Conservation (phyloP, 192 early-diverging fungal genomes). For the Kappamyces sp. region DNA sequence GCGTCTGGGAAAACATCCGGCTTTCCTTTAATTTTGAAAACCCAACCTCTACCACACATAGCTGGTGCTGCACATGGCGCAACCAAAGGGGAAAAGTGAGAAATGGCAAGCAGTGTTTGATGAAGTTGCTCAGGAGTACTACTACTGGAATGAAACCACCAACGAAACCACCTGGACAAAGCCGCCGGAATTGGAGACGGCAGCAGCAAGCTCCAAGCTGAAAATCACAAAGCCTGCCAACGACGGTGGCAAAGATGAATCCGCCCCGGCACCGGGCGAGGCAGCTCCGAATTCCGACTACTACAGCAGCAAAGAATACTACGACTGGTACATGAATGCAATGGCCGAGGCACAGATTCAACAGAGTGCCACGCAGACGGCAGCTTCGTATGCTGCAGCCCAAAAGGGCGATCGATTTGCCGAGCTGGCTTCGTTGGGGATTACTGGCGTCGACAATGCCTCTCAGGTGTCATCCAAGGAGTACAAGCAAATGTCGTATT, state of each 20-base stretch:
- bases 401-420: no score
- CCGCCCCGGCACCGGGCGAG: not conserved
- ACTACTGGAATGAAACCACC: constrained; percentile 47
- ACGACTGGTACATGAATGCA: constrained; percentile 13
- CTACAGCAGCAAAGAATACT: constrained; percentile 10
- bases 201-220: not conserved
- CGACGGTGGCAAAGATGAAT: not conserved
- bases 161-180: constrained; percentile 45
- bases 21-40: no score
- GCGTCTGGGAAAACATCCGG: no score
- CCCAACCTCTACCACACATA: no score
- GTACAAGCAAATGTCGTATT: constrained; percentile 5
- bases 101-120: constrained; percentile 40
- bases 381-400: no score
- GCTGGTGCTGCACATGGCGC: no score
- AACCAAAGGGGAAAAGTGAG: no score
- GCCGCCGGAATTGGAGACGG: constrained; percentile 2
- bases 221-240: constrained; percentile 2
- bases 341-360: no score
- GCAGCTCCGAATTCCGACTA: not conserved
- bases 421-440: no score
- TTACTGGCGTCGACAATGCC: no score
- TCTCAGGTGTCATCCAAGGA: no score
- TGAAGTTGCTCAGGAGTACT: constrained; percentile 31
- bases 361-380: no score